A percentile compares a stretch with the other conserved stretches of the same genome.
Evolutionary conservation across 139 green algal species (phyloP).

Genomic region (Diplosphaera chodatii): DNA sequence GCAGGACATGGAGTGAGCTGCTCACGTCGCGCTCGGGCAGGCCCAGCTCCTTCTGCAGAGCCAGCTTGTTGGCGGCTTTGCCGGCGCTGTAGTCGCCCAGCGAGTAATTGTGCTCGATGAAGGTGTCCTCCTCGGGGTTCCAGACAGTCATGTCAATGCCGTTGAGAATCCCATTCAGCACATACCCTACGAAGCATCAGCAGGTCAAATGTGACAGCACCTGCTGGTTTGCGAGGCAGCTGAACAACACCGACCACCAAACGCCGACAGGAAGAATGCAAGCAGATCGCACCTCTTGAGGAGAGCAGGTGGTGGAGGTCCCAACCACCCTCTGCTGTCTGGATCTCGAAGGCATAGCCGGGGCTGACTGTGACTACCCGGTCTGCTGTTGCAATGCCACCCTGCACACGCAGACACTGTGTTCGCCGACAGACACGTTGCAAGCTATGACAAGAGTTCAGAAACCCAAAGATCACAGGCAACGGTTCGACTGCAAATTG

Average conservation of each 20-base stretch:
- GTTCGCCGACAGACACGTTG: too few relatives aligned
- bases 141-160: conserved; percentile 68
- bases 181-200: conserved; percentile 26
- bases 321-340: conserved; percentile 61
- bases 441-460: too few relatives aligned
- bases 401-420: conserved; percentile 25
- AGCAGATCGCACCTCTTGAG: background rate
- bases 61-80: conserved; percentile 41
- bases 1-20: too few relatives aligned
- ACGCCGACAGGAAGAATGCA: background rate
- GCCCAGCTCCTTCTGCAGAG: conserved; percentile 43
- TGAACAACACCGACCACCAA: background rate
- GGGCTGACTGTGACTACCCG: conserved; percentile 72
- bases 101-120: conserved; percentile 31
- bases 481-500: too few relatives aligned
- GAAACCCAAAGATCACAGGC: too few relatives aligned
- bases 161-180: conserved; percentile 78
- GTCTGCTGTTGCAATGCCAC: conserved; percentile 69
- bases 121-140: conserved; percentile 33
- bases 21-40: conserved; percentile 32
- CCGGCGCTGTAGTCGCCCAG: conserved; percentile 26
- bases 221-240: too few relatives aligned
- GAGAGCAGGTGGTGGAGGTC: conserved; percentile 50
- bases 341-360: conserved; percentile 75
- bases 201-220: too few relatives aligned